A percentile compares a stretch with the other conserved stretches of the same genome.
These are phyloP conservation scores for Mimosa bimucronata DNA, from an alignment of 306 rosid species.

Conservation along the genomic window DNA sequence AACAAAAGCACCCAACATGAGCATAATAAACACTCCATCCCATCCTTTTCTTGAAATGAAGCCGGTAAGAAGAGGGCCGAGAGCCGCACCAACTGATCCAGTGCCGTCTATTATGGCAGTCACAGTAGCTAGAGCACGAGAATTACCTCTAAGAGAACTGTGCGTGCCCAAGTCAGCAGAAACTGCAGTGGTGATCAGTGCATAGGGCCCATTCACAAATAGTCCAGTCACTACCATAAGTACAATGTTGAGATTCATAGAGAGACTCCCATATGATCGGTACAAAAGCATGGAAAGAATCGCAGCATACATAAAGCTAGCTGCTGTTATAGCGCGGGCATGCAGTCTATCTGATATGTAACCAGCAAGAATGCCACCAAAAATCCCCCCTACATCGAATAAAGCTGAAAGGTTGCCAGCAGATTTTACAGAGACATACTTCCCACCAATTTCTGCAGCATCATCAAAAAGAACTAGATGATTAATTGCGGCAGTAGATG, in stretches of 20 bases:
- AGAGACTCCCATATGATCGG: conserved; percentile 59
- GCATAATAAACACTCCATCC: conserved; percentile 72
- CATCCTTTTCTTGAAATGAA: conserved; percentile 74
- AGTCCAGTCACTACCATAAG: conserved; percentile 83
- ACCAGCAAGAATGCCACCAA: conserved; percentile 89
- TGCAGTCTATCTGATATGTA: conserved; percentile 75
- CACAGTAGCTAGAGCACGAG: conserved; percentile 88
- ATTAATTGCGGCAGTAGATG: background rate
- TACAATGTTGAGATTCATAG: conserved; percentile 55
- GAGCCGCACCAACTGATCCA: conserved; percentile 82
- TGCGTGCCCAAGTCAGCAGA: conserved; percentile 91
- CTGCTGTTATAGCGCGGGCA: conserved; percentile 83
- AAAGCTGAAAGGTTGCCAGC: conserved; percentile 87
- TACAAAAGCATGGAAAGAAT: conserved; percentile 72
- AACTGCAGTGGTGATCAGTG: conserved; percentile 89
- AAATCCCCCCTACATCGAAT: conserved; percentile 82
- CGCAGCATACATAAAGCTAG: conserved; percentile 75
- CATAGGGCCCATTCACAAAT: conserved; percentile 83
- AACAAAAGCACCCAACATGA: conserved; percentile 65
- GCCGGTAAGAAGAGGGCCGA: conserved; percentile 89
- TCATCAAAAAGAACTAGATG: conserved; percentile 16
- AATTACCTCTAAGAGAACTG: conserved; percentile 70
- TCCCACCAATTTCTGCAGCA: conserved; percentile 77
- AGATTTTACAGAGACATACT: conserved; percentile 68
- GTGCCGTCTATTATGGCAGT: conserved; percentile 91